Evolutionary conservation across 2,329 filamentous ascomycete genomes (phyloP).

Genomic region (Drechslerella stenobrocha): DNA sequence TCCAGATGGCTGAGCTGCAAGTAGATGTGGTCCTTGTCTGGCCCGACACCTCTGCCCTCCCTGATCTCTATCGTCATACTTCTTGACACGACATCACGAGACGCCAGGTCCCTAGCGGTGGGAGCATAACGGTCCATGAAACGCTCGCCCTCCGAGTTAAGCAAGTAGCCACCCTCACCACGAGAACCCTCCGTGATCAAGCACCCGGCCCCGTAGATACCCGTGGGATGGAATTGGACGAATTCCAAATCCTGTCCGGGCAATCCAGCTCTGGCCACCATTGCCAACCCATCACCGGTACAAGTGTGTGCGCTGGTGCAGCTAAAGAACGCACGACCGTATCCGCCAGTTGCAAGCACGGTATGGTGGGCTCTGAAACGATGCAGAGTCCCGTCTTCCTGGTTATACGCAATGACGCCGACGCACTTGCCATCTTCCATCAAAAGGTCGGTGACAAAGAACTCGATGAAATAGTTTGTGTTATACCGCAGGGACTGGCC

Average conservation of each 20-base stretch:
- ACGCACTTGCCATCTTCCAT: constrained; percentile 98
- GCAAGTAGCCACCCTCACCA: constrained; percentile 95
- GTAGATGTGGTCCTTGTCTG: constrained; percentile 98
- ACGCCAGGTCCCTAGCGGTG: constrained; percentile 95
- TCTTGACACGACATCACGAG: constrained; percentile 92
- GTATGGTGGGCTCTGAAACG: constrained; percentile 97
- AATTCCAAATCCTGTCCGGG: constrained; percentile 99
- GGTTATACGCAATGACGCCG: constrained; percentile 96
- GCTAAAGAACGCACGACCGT: constrained; percentile 96
- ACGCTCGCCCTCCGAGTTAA: constrained; percentile 96
- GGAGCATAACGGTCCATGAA: constrained; percentile 99
- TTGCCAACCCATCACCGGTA: constrained; percentile 98
- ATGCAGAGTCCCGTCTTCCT: constrained; percentile 97
- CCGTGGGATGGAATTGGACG: constrained; percentile 98
- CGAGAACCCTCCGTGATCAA: constrained; percentile 97
- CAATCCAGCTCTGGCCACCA: constrained; percentile 96
- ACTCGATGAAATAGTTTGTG: constrained; percentile 99
- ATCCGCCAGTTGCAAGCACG: constrained; percentile 93
- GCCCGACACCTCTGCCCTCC: constrained; percentile 92
- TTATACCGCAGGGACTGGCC: constrained; percentile 96
- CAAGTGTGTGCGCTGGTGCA: constrained; percentile 98
- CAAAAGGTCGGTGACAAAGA: constrained; percentile 93
- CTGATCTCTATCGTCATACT: constrained; percentile 99
- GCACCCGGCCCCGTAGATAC: constrained; percentile 97
- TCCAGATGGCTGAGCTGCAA: constrained; percentile 96